Evolutionary conservation across 1,284 basidiomycete species (phyloP), one percentile per base, ranked within the genome.

Genomic region (Marasmius fiardii): DNA sequence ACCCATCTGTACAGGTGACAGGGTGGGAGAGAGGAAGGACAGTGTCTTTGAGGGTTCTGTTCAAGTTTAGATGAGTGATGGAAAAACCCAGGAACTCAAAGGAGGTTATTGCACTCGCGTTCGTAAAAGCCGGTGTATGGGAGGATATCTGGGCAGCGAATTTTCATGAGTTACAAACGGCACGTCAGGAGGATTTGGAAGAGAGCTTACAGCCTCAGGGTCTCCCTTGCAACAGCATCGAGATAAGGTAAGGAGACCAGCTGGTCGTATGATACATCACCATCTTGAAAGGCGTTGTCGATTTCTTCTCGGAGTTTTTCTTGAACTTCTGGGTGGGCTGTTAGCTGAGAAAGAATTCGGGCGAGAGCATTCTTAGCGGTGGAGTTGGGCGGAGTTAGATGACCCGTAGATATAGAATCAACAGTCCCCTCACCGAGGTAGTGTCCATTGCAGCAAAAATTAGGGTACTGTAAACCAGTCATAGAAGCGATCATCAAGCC

Each of bases 211-310:
- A 48, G 18, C 44, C 72, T 60, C 26, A 73, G 58, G 1, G 72
- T 72, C 55, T 74, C 71, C 14, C 68, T 62, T 43, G 65, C 64
- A 24, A 72, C 59, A 2, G 70, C 70, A 54, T 75, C 73, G 37
- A 75, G 59, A 55, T 68, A 70, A 0, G 73, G 71, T 1, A 75
- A 62, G 3, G 60, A 61, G 7, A 67, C 61, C 4, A 75, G 53
- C 16, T 62, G 60, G 23, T 74, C 67, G 43, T 69, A 71, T 10
- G 53, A 37, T 1, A 69, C 39, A 16, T 49, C 24, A 11, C 53
- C 52, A 2, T 50, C 58, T 2, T 54, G 51, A 10, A 55, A 53
- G 16, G 65, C 64, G 21, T 57, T 56, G 1, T 34, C 12, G 2
- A 70, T 51, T 52, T 70, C 68, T 12, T 54, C n/a, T 0, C 69